Evolutionary conservation across 2,329 filamentous ascomycete species (phyloP), one percentile per base, ranked within the genome.

Genomic region (Epichloe sylvatica): DNA sequence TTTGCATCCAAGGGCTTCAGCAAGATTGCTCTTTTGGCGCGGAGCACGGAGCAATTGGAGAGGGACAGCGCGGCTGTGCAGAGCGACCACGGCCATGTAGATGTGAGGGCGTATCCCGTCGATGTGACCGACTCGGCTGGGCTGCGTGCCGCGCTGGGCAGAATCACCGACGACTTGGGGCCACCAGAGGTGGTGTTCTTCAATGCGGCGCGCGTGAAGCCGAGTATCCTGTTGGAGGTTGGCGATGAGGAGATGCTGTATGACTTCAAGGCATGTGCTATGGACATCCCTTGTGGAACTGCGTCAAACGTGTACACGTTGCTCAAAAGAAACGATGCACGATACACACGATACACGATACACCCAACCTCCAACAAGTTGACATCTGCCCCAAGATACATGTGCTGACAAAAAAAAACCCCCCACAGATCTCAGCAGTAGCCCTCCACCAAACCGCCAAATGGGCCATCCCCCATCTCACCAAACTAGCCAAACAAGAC

Each of bases 1-100:
- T 80, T 95, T 48, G 87, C 89, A 19, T 72, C 77, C 49, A 87
- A 89, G 63, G 86, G 87, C 58, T 95, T 87, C 78, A 94, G 44
- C 33, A 73, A 73, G 52, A 58, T 77, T 9, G 69, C 74, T 12
- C 65, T 77, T 2, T 63, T 77, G 13, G 66, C 72, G 0, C 66
- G 74, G 25, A 67, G 70, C 53, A 52, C 52, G 0, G 54, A 63
- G 3, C 65, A 72, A 5, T 64, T 77, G 11, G 50, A 63, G 23
- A 53, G 58, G 1, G 67, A 71, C 45, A 57, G 63, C 25, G 59
- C 58, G 1, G 52, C 63, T 51, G 53, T 69, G 52, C 52, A 59
- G n/a, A 60, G 67, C n/a, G 55, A 60, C 3, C 63, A 59, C 11
- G 66, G n/a, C 3, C 9, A 19, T 17, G 42, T 21, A 17, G 30